These are phyloP conservation scores for Colletotrichum euphorbiae DNA, from an alignment of 2,329 filamentous ascomycete species.

Conservation along the genomic window DNA sequence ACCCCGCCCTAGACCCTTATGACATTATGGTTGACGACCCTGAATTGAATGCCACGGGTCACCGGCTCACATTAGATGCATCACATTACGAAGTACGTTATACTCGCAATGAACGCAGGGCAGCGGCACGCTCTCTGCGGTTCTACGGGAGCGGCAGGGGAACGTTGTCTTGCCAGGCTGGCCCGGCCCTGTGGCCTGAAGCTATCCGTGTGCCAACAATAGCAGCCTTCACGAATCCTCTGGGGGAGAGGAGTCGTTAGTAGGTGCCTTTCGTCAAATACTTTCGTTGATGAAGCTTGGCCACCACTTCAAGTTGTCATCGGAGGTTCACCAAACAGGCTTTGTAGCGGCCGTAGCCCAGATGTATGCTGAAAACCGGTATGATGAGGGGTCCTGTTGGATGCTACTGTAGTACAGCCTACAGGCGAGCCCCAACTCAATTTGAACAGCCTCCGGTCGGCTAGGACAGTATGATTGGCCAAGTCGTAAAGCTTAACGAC, in stretches of 20 bases:
- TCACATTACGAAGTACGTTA: conserved; percentile 17
- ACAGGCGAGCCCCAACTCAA: conserved; percentile 24
- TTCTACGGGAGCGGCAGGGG: conserved; percentile 18
- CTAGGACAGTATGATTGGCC: background rate
- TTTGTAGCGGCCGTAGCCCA: conserved; percentile 28
- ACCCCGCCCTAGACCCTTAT: background rate
- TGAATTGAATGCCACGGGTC: background rate
- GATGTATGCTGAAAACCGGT: background rate
- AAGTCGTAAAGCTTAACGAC: background rate
- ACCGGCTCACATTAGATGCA: conserved; percentile 8
- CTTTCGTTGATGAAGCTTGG: conserved; percentile 10
- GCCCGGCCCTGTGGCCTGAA: conserved; percentile 12
- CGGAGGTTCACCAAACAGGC: conserved; percentile 1
- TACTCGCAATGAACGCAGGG: conserved; percentile 26
- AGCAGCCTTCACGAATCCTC: conserved; percentile 25
- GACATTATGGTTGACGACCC: background rate
- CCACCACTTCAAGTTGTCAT: background rate
- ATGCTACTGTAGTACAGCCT: too few species aligned
- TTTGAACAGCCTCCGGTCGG: background rate
- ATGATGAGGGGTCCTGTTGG: conserved; percentile 5
- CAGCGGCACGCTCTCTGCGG: conserved; percentile 15
- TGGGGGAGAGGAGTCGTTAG: background rate
- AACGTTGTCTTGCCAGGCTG: conserved; percentile 38
- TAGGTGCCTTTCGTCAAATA: conserved; percentile 19
- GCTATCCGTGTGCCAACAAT: conserved; percentile 37